phyloP scores from a whole-genome alignment of 306 rosid species.

The Gillenia trifoliata region DNA sequence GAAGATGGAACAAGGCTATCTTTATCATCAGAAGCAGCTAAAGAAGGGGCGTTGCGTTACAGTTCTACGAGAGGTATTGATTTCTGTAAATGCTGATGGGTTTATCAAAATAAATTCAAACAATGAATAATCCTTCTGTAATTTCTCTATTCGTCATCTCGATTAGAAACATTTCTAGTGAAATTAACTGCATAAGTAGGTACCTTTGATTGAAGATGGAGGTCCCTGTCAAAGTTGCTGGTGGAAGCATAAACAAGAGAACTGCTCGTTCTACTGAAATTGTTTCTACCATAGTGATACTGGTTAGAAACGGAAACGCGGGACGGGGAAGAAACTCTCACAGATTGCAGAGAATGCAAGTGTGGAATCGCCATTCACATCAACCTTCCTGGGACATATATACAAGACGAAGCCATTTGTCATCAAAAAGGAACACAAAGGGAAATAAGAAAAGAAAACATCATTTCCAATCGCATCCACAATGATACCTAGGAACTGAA shows the following conservation, averaged over 20 bases:
- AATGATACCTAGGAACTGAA: not conserved
- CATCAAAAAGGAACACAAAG: not conserved
- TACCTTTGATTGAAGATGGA: constrained; percentile 10
- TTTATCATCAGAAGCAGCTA: not conserved
- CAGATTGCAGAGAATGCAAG: constrained; percentile 4
- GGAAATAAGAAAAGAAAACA: not conserved
- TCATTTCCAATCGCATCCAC: not conserved
- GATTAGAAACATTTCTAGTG: not conserved
- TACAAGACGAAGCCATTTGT: not conserved
- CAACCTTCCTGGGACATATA: not conserved
- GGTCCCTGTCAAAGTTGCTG: not conserved
- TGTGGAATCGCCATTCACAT: constrained; percentile 22
- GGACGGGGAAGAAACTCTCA: constrained; percentile 12
- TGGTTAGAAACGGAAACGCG: constrained; percentile 3
- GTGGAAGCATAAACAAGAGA: constrained; percentile 21
- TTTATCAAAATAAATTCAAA: not conserved
- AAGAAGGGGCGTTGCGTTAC: not conserved
- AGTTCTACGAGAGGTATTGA: not conserved
- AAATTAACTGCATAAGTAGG: too few relatives aligned
- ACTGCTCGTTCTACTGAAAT: constrained; percentile 6
- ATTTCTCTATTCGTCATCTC: not conserved
- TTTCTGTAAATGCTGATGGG: not conserved
- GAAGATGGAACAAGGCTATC: not conserved
- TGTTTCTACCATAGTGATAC: not conserved
- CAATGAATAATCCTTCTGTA: not conserved